Base-by-base conservation (phyloP, 306 rosid species). In the Quercus bicolor region DNA sequence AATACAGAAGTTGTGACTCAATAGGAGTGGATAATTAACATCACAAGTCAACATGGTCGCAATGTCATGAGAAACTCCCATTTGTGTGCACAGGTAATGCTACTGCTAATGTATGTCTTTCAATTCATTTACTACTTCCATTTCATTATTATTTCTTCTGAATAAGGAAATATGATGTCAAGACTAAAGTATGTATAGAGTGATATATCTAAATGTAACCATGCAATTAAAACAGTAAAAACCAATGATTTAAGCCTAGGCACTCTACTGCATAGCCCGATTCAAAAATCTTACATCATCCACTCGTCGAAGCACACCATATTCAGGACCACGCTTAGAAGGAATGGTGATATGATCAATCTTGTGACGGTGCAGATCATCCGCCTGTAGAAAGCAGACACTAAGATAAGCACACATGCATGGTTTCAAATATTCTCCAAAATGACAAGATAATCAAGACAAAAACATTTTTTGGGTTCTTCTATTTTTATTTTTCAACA, bases 331-430 rank as follows among this genome's bases (percentile, higher is more conserved):
- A 59, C 93, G 90, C n/a, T 69, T 75, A 14, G 90, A 79, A 74
- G 92, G 87, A 88, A 93, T 86, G 28, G 98, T 91, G 75, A 95
- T 91, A 84, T 95, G 97, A 87, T 93, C 99, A 72, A 95, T 95
- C 78, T 95, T 93, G 90, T 91, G 99, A 65, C 97, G 91, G 76
- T 95, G 99, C 81, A 95, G 93, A 86, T 95, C 99, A 83, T 73
- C 78, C 81, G 88, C 92, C 98, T 95, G 89, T 26, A 70, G 70
- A 73, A 61, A 75, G 29, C 78, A 81, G 65, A 14, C 12, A 45
- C 59, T 51, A 16, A 68, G 70, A 87, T 83, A 70, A 85, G 68
- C 68, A 33, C 18, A 79, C 64, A 81, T 56, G 48, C 26, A 72
- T 40, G 43, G 20, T 71, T 68, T 29, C 51, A 16, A 55, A n/a